These are phyloP conservation scores for Annulohypoxylon truncatum DNA, from an alignment of 2,329 filamentous ascomycete species.

Conservation along the genomic window DNA sequence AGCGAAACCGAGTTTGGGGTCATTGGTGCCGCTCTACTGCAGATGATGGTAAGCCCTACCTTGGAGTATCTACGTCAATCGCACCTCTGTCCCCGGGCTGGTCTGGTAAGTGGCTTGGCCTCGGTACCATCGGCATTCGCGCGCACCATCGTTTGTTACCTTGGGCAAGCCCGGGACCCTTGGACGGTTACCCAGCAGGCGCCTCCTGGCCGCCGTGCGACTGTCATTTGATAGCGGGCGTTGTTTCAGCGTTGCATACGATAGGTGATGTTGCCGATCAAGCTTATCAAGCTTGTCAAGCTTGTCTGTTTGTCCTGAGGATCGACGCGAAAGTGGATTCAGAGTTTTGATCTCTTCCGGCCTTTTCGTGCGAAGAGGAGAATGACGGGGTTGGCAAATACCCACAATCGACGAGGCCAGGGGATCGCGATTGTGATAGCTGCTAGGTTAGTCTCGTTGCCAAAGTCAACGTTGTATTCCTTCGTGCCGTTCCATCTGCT, in stretches of 20 bases:
- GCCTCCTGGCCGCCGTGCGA: slow-evolving; percentile 28
- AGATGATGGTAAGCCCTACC: slow-evolving; percentile 41
- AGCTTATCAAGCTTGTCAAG: too few relatives aligned
- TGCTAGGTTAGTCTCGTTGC: slow-evolving; percentile 29
- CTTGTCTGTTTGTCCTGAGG: slow-evolving; percentile 32
- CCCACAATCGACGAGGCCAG: slow-evolving; percentile 20
- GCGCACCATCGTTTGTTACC: slow-evolving; percentile 24
- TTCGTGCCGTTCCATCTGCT: slow-evolving; percentile 33
- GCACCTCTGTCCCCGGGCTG: slow-evolving; percentile 13
- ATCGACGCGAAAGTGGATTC: slow-evolving; percentile 36
- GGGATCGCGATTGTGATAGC: slow-evolving; percentile 18
- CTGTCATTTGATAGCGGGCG: slow-evolving; percentile 21
- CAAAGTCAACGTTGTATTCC: slow-evolving; percentile 41
- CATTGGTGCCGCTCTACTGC: slow-evolving; percentile 35
- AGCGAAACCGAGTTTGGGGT: slow-evolving; percentile 38
- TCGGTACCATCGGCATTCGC: slow-evolving; percentile 42
- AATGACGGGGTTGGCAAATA: slow-evolving; percentile 14
- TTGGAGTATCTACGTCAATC: slow-evolving; percentile 38
- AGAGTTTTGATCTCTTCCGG: slow-evolving; percentile 27
- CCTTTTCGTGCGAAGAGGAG: slow-evolving; percentile 17
- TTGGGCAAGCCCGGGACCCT: slow-evolving; percentile 2
- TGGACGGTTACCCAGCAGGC: slow-evolving; percentile 10
- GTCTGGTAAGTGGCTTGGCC: slow-evolving; percentile 32
- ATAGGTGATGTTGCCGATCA: slow-evolving; percentile 34
- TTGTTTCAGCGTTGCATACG: slow-evolving; percentile 34